Evolutionary conservation across 208 protist species (phyloP), one percentile per base, ranked within the genome.

Genomic region (Leishmania guyanensis): DNA sequence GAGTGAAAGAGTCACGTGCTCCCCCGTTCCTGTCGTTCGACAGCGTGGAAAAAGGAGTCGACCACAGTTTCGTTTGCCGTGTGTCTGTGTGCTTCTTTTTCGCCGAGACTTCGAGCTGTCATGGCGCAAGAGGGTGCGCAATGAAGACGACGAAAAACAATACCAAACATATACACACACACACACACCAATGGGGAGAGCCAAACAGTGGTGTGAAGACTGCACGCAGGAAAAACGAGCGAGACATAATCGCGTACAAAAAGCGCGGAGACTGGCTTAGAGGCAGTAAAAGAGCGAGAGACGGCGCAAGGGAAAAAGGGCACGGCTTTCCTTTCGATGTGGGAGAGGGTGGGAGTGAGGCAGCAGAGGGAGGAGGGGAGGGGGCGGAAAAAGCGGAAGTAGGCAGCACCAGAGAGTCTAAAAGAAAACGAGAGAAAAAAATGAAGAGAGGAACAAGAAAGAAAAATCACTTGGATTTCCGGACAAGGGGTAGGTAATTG

Each of bases 401-500:
- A 66, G 58, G 60, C 9, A 58, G 33, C 68, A 71, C 65, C 65
- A 48, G 14, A 39, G 36, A 48, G n/a, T 48, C 65, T 72, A 39
- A 73, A 51, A 77, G 39, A 8, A 69, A 65, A 48, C 54, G 39
- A n/a, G 10, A 39, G 48, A 65, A 22, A 5, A 5, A 39, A 39
- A 69, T 33, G 69, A 76, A 75, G 36, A 65, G 54, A 50, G 65
- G 17, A 75, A 43, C 46, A 54, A 62, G 14, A 74, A 73, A 81
- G 6, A 12, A 78, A 54, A 48, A 65, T 69, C 29, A 60, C n/a
- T 68, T 22, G 36, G 16, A 46, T 43, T 14, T 46, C 14, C 20
- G 46, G 43, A 53, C 8, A 2, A 72, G 68, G 29, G 22, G 29
- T 22, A 10, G 58, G n/a, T 64, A n/a, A 29, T n/a, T 64, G 9